phyloP scores from a whole-genome alignment of 2,329 filamentous ascomycete genomes.

The Akanthomyces lecanii region DNA sequence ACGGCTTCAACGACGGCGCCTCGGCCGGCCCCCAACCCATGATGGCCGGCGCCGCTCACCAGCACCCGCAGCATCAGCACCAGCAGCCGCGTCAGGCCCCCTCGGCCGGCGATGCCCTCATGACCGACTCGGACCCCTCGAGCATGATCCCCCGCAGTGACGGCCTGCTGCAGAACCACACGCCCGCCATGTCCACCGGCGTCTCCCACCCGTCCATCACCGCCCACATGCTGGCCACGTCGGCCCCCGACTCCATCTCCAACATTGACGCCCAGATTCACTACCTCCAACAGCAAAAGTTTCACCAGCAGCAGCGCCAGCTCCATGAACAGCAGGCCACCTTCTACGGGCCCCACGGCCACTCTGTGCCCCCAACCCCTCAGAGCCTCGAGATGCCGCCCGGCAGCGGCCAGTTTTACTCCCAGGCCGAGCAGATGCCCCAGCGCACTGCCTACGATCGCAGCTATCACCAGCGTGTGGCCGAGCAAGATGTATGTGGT shows the following conservation, averaged over 20 bases:
- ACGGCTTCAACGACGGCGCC: conserved; percentile 44
- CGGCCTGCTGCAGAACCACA: conserved; percentile 40
- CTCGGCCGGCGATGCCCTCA: conserved; percentile 33
- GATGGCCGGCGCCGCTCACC: conserved; percentile 7
- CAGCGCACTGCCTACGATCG: conserved; percentile 60
- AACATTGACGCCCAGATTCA: conserved; percentile 64
- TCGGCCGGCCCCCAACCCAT: conserved; percentile 29
- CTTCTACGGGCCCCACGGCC: conserved; percentile 51
- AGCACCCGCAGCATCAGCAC: conserved; percentile 2
- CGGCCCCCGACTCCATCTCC: conserved; percentile 47
- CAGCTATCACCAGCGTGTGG: conserved; percentile 60
- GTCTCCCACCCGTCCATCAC: conserved; percentile 43
- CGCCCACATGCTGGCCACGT: conserved; percentile 40
- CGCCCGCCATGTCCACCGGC: conserved; percentile 46
- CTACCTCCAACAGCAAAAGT: conserved; percentile 59
- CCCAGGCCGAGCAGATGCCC: conserved; percentile 48
- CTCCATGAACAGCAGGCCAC: conserved; percentile 54
- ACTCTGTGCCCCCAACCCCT: conserved; percentile 71
- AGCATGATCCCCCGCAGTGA: conserved; percentile 29
- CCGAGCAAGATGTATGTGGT: conserved; percentile 60
- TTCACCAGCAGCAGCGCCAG: conserved; percentile 57
- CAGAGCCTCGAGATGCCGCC: conserved; percentile 74
- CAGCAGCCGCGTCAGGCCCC: conserved; percentile 24
- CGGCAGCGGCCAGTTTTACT: conserved; percentile 54
- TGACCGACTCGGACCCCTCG: conserved; percentile 31